Evolutionary conservation across 192 early-diverging fungal species (phyloP).

Genomic region (Coemansia sp.): DNA sequence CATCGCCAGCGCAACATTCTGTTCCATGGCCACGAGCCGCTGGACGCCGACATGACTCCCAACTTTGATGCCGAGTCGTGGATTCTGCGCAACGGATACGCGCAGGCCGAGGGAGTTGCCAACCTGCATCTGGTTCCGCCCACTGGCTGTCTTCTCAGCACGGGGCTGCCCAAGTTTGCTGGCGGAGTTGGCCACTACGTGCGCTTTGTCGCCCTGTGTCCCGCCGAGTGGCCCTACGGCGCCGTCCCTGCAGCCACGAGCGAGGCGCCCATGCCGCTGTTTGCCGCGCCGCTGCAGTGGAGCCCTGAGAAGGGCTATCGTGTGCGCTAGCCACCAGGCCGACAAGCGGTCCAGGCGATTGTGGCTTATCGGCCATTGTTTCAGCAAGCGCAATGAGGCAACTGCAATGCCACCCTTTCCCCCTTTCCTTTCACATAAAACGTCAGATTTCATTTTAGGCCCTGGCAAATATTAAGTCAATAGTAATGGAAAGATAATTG

Average conservation of each 20-base stretch:
- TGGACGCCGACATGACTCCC: conserved; percentile 57
- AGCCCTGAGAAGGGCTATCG: conserved; percentile 31
- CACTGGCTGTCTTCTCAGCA: conserved; percentile 55
- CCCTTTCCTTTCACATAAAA: background rate
- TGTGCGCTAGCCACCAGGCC: background rate
- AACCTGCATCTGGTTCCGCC: conserved; percentile 54
- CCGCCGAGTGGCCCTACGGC: conserved; percentile 39
- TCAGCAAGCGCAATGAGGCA: too few species aligned
- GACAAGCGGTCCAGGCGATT: background rate
- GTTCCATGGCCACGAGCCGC: conserved; percentile 58
- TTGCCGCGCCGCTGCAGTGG: conserved; percentile 36
- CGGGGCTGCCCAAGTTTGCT: conserved; percentile 55
- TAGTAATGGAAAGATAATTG: background rate
- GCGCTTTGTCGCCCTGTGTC: conserved; percentile 56
- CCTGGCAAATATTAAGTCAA: background rate
- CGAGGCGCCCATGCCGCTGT: conserved; percentile 51
- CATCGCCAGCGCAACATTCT: conserved; percentile 48
- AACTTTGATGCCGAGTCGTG: conserved; percentile 49
- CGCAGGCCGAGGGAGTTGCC: conserved; percentile 56
- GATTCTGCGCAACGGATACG: conserved; percentile 49
- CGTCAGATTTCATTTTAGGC: background rate
- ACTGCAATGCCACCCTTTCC: too few species aligned
- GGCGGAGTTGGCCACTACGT: conserved; percentile 56
- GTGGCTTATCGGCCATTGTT: background rate
- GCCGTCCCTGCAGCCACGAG: conserved; percentile 31